Percentiles rank a stretch among this genome's conserved stretches.
Conservation (phyloP, 352 stramenopile species). For the Globisporangium paddicum region DNA sequence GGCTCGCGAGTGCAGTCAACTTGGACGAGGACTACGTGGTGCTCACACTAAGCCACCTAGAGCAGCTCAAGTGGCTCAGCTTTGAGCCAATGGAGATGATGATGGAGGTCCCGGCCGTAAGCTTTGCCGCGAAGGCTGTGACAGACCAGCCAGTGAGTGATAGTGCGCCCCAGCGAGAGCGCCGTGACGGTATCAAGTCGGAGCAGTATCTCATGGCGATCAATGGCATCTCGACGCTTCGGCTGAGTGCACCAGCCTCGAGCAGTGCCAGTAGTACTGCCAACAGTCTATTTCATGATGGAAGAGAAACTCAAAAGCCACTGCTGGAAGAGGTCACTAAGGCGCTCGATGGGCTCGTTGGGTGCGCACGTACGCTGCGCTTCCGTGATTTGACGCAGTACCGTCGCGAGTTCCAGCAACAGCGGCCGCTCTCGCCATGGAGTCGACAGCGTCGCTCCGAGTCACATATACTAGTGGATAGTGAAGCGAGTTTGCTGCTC, state of each 20-base stretch:
- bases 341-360: conserved; percentile 15
- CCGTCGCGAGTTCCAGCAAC: conserved; percentile 21
- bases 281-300: conserved; percentile 4
- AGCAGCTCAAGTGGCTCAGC: conserved; percentile 26
- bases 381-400: conserved; percentile 34
- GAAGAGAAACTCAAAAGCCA: neutral
- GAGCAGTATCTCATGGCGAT: conserved; percentile 38
- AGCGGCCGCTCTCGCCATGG: conserved; percentile 32
- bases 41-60: conserved; percentile 16
- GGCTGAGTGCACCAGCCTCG: conserved; percentile 10
- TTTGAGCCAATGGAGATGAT: conserved; percentile 31
- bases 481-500: neutral
- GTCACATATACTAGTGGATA: neutral
- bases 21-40: conserved; percentile 23
- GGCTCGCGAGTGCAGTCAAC: conserved; percentile 18
- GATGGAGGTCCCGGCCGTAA: conserved; percentile 35
- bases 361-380: conserved; percentile 12
- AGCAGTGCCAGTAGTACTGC: neutral
- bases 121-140: conserved; percentile 16
- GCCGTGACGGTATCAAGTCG: conserved; percentile 21
- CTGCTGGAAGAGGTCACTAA: conserved; percentile 13
- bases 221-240: conserved; percentile 34
- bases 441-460: conserved; percentile 11
- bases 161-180: neutral
- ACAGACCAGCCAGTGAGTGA: neutral